Percentiles rank a stretch among this genome's conserved stretches.
phyloP scores from a whole-genome alignment of 2,329 filamentous ascomycete genomes.

The Pestalotiopsis sp. region DNA sequence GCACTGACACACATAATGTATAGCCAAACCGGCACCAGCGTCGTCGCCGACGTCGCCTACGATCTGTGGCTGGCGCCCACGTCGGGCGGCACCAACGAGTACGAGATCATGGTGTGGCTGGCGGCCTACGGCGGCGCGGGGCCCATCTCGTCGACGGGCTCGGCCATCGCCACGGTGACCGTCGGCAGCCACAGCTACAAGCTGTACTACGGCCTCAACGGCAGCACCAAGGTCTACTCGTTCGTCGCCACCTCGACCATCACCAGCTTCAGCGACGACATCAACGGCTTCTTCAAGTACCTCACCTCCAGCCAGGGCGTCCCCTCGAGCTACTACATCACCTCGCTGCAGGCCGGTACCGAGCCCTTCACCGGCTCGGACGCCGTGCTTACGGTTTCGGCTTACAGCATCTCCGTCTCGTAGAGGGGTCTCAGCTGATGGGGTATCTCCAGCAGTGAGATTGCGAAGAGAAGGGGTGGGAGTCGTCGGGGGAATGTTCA shows the following conservation, averaged over 20 bases:
- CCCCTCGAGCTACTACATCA: slow-evolving; percentile 51
- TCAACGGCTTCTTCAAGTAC: slow-evolving; percentile 60
- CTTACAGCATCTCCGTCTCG: slow-evolving; percentile 12
- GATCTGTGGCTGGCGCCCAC: slow-evolving; percentile 57
- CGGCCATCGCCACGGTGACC: slow-evolving; percentile 51
- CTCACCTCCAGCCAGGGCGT: slow-evolving; percentile 50
- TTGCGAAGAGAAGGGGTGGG: too few species aligned
- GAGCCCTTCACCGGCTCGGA: slow-evolving; percentile 56
- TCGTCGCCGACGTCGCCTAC: slow-evolving; percentile 60
- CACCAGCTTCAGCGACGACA: slow-evolving; percentile 57
- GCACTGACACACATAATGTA: neutral
- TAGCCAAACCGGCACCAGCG: slow-evolving; percentile 47
- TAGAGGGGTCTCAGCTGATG: neutral
- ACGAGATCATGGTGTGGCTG: slow-evolving; percentile 53
- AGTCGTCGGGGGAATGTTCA: neutral
- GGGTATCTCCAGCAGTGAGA: too few species aligned
- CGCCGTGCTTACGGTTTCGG: slow-evolving; percentile 24
- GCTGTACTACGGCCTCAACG: slow-evolving; percentile 58
- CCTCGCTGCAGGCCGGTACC: slow-evolving; percentile 55
- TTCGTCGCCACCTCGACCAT: slow-evolving; percentile 42
- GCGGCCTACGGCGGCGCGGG: slow-evolving; percentile 28
- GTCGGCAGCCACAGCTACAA: slow-evolving; percentile 55
- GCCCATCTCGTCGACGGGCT: slow-evolving; percentile 44
- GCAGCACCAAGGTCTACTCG: slow-evolving; percentile 56
- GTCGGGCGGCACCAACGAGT: slow-evolving; percentile 47